Base-by-base conservation (phyloP, 139 green algal species). In the Mychonastes homosphaera region DNA sequence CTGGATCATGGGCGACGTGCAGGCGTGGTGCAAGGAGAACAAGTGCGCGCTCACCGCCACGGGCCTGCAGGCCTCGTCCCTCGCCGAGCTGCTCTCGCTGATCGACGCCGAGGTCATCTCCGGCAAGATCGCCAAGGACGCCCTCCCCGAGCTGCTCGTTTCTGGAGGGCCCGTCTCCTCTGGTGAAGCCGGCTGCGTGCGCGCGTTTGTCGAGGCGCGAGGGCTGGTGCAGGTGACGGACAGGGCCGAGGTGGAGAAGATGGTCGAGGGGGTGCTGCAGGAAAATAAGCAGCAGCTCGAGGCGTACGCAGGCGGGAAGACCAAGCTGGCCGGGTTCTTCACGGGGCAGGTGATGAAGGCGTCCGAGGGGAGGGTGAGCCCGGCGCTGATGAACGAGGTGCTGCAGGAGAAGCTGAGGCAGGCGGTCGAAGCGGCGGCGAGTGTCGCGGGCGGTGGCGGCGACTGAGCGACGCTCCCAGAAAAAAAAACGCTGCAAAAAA, bases 111-210 rank as follows among this genome's bases (percentile, higher is more conserved):
- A 75, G 46, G 77, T 71, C 24, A 96, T 98, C 71, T 92, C 79
- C 61, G 91, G 91, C 63, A 98, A 98, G 76, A 98, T 98, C 55
- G 91, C 74, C 28, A 98, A 98, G 68, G 82, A 97, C 47, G 58
- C 96, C 41, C 72, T 96, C 62, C 85, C 88, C 2, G 72, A 83
- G 3, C 75, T 95, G 43, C 64, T 94, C 24, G 40, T 84, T 52
- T n/a, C 85, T 82, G 2, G 56, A 70, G 46, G 76, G 66, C 32
- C 72, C n/a, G n/a, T n/a, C n/a, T n/a, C n/a, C n/a, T n/a, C n/a
- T n/a, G n/a, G n/a, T n/a, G n/a, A n/a, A n/a, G n/a, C 76, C 26
- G 41, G 47, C 29, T 70, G 70, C 21, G 67, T 87, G 28, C 63
- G 71, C 33, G 68, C 56, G 16, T 79, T 72, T 3, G 75, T 92